Percentiles rank a stretch among this genome's conserved stretches.
Conservation (phyloP, 2,329 filamentous ascomycete genomes). For the Balansia obtecta region DNA sequence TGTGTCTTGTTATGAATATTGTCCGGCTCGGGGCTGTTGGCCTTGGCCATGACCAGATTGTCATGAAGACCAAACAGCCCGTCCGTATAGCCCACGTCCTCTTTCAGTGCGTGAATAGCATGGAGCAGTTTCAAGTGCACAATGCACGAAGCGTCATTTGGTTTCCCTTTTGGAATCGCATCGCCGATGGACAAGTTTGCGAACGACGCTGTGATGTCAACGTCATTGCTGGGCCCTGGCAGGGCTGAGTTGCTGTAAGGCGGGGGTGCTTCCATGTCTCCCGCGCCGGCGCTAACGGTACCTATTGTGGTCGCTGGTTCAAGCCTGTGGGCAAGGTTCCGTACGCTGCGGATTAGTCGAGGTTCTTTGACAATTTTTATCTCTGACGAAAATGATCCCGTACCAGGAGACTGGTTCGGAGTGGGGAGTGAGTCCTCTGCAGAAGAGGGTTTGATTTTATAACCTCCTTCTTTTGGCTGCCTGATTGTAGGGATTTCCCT, state of each 20-base stretch:
- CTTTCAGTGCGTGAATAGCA: conserved; percentile 53
- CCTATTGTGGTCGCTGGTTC: background rate
- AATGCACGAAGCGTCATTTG: conserved; percentile 41
- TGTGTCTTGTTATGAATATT: conserved; percentile 1
- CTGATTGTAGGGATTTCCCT: no score
- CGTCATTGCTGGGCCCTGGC: background rate
- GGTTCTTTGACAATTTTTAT: no score
- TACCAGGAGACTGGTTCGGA: no score
- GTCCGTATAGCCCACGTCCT: conserved; percentile 52
- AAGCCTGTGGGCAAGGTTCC: no score
- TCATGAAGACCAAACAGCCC: conserved; percentile 55
- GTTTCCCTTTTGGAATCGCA: background rate
- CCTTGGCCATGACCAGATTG: conserved; percentile 18
- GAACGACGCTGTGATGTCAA: background rate
- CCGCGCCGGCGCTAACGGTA: background rate
- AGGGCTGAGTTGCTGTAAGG: no score
- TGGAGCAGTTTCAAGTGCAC: conserved; percentile 64
- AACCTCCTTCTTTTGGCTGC: no score
- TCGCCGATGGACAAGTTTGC: background rate
- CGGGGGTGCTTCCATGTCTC: background rate
- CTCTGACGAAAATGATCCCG: no score
- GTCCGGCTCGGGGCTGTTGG: conserved; percentile 1
- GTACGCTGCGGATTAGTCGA: no score
- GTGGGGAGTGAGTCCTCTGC: no score
- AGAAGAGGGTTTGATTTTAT: no score